Evolutionary conservation across 2,329 filamentous ascomycete genomes (phyloP), one percentile per base, ranked within the genome.

Genomic region (Clonostachys byssicola): DNA sequence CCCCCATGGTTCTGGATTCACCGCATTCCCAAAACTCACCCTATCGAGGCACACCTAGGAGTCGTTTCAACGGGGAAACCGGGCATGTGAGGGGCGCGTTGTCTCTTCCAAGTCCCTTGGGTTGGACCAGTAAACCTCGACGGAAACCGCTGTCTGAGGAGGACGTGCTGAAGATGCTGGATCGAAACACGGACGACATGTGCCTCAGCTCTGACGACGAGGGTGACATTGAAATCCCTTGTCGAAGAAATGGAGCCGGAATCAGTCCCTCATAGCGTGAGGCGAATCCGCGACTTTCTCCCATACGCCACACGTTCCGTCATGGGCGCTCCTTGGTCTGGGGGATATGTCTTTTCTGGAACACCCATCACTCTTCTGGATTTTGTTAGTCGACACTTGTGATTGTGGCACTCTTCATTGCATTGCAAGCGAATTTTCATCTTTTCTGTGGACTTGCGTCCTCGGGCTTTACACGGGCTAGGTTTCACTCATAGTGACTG

Each of bases 121-220:
- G 71, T 6, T 51, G 61, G 40, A 70, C 55, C 58, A 71, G 48
- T 59, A 38, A 44, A 7, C 8, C 36, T 12, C n/a, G 35, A 13
- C 47, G 47, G 14, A 43, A 48, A 30, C 47, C 42, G 5, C 53
- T 82, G 38, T 67, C 67, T 3, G 78, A 81, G 36, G 77, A 77
- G 40, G 78, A 83, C 38, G 79, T 83, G 47, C 78, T 83, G 49
- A 68, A 72, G 36, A 80, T 83, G 74, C 63, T 83, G 39, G 78
- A 82, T 48, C 69, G 70, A 35, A 76, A 69, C 3, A 74, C 71
- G 3, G 73, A 73, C 20, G 68, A 63, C 34, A 66, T 65, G n/a
- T 75, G 75, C 48, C 79, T 76, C 47, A 80, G 77, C 16, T 79
- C 80, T 41, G 80, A 80, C 14, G 79, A 82, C 33, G 74, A 73